Conservation (phyloP, 2,329 filamentous ascomycete species). For the Aaosphaeria pasadenensis region DNA sequence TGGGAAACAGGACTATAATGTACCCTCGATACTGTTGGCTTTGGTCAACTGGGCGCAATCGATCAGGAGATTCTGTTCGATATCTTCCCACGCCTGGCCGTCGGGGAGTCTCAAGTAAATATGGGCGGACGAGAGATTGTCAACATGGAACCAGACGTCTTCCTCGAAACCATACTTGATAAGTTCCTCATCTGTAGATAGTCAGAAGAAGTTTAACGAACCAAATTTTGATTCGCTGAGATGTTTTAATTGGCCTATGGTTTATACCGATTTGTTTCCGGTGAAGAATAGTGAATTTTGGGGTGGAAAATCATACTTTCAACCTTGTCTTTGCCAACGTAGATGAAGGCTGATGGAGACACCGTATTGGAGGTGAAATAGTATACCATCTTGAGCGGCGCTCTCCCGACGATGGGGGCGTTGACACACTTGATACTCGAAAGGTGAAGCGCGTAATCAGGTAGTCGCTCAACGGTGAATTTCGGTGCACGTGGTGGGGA, state of each 20-base stretch:
- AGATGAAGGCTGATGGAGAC: slow-evolving; percentile 79
- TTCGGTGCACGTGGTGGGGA: no score
- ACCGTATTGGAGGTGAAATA: slow-evolving; percentile 90
- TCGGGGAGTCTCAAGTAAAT: slow-evolving; percentile 86
- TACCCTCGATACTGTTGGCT: slow-evolving; percentile 94
- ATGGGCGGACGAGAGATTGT: slow-evolving; percentile 95
- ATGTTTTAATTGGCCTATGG: neutral
- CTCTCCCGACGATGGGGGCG: neutral
- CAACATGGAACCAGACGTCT: slow-evolving; percentile 98
- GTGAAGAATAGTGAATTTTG: neutral
- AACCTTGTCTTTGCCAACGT: slow-evolving; percentile 98
- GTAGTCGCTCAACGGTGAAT: no score
- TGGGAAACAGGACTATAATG: neutral
- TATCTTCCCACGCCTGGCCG: slow-evolving; percentile 77
- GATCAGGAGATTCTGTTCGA: slow-evolving; percentile 69
- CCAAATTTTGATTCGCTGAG: neutral
- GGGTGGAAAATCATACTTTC: slow-evolving; percentile 71
- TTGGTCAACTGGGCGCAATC: slow-evolving; percentile 98
- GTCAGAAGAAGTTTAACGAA: neutral
- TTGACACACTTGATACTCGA: no score
- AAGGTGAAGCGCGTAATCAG: no score
- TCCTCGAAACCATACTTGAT: slow-evolving; percentile 94
- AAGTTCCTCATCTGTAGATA: slow-evolving; percentile 78
- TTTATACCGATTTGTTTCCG: neutral
- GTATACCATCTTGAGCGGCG: slow-evolving; percentile 69